phyloP scores from a whole-genome alignment of 495 filamentous ascomycete genomes.

The Penicillium robsamsonii region DNA sequence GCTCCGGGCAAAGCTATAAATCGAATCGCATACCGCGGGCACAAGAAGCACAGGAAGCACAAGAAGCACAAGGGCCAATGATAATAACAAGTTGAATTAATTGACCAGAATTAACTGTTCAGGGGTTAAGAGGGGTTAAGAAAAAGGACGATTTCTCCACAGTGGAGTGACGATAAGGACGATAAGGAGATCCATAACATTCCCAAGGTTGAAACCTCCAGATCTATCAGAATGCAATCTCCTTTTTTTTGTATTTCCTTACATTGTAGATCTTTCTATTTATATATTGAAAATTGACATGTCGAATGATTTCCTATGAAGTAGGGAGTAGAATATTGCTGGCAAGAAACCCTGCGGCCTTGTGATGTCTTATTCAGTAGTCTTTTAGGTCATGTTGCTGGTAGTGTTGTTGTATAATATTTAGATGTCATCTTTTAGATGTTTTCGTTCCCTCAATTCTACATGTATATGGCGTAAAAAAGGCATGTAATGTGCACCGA shows the following conservation, averaged over 20 bases:
- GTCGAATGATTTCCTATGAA: neutral
- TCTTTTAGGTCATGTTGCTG: too few species aligned
- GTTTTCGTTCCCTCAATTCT: too few species aligned
- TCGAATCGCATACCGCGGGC: conserved; percentile 18
- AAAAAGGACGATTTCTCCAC: conserved; percentile 36
- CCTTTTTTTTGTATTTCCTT: neutral
- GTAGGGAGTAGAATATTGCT: neutral
- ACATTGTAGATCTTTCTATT: neutral
- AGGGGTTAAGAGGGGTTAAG: conserved; percentile 13
- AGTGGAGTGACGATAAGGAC: conserved; percentile 30
- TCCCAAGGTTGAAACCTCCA: neutral
- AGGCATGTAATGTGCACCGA: too few species aligned
- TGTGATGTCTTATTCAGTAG: too few species aligned
- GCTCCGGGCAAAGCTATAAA: conserved; percentile 11
- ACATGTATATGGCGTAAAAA: too few species aligned
- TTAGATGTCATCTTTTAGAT: too few species aligned
- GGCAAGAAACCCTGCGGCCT: too few species aligned
- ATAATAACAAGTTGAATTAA: conserved; percentile 1
- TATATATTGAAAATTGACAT: neutral
- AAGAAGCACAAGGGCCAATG: neutral
- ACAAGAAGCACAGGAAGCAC: neutral
- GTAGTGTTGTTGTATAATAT: too few species aligned
- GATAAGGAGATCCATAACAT: conserved; percentile 1
- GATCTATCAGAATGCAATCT: neutral
- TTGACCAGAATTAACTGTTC: conserved; percentile 3